Evolutionary conservation across 768 basidiomycete genomes (phyloP).

Genomic region (Hebeloma cylindrosporum): DNA sequence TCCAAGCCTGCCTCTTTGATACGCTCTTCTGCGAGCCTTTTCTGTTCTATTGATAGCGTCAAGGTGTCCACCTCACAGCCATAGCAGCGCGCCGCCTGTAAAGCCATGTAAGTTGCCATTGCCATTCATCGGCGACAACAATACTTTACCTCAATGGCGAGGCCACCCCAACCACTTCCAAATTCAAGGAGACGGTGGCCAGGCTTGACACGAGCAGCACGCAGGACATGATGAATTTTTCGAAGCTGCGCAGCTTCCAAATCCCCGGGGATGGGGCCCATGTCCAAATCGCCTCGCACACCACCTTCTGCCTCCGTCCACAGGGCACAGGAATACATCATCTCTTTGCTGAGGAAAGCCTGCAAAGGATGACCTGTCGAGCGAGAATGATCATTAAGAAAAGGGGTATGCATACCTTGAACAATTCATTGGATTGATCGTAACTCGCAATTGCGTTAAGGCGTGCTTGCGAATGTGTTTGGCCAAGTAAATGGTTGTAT

Average conservation of each 20-base stretch:
- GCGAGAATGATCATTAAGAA: conserved; percentile 6
- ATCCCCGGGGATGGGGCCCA: conserved; percentile 59
- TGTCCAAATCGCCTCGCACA: conserved; percentile 65
- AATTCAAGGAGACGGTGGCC: conserved; percentile 87
- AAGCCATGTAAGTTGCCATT: conserved; percentile 6
- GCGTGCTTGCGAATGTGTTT: conserved; percentile 71
- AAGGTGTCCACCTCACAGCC: conserved; percentile 89
- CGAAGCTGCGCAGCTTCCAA: conserved; percentile 81
- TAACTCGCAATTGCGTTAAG: conserved; percentile 85
- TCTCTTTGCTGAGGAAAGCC: conserved; percentile 83
- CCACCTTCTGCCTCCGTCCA: conserved; percentile 83
- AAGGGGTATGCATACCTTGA: conserved; percentile 59
- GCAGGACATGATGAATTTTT: conserved; percentile 82
- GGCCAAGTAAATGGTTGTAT: conserved; percentile 72
- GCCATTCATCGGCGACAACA: not conserved
- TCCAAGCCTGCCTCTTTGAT: conserved; percentile 70
- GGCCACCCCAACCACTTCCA: conserved; percentile 91
- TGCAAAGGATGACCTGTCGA: conserved; percentile 26
- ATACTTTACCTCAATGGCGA: conserved; percentile 74
- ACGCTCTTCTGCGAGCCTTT: conserved; percentile 82
- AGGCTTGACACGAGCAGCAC: conserved; percentile 70
- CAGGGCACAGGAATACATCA: conserved; percentile 94
- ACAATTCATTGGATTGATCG: conserved; percentile 89
- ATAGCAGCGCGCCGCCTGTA: conserved; percentile 62
- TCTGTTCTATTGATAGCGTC: conserved; percentile 87